These are phyloP conservation scores for Penicillium flavigenum DNA, from an alignment of 495 filamentous ascomycete species.

Conservation along the genomic window DNA sequence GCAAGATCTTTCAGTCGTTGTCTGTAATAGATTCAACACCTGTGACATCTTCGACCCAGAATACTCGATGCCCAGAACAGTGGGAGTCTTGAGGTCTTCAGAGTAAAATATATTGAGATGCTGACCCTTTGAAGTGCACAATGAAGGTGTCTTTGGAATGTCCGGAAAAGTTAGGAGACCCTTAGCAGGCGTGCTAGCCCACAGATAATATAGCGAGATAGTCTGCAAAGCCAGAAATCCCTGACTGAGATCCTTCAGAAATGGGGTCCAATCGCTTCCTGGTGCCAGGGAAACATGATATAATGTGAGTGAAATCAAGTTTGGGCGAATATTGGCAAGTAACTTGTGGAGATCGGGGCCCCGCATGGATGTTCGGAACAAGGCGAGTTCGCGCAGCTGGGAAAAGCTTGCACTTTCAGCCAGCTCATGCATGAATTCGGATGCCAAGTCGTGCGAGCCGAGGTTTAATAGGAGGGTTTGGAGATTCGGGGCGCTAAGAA, in stretches of 20 bases:
- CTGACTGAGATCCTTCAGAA: slow-evolving; percentile 19
- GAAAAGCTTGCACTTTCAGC: slow-evolving; percentile 24
- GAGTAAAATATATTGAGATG: slow-evolving; percentile 24
- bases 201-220: slow-evolving; percentile 30
- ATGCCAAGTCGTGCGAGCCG: slow-evolving; percentile 27
- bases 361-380: slow-evolving; percentile 24
- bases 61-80: slow-evolving; percentile 29
- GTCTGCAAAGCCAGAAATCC: slow-evolving; percentile 14
- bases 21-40: slow-evolving; percentile 22
- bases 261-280: slow-evolving; percentile 20
- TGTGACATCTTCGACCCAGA: slow-evolving; percentile 26
- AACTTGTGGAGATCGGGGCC: slow-evolving; percentile 22
- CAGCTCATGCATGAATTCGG: slow-evolving; percentile 32
- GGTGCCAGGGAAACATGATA: slow-evolving; percentile 24
- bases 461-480: slow-evolving; percentile 25
- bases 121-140: slow-evolving; percentile 14
- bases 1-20: background rate
- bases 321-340: slow-evolving; percentile 15
- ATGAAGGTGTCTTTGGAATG: slow-evolving; percentile 15
- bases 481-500: slow-evolving; percentile 27
- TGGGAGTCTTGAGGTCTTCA: slow-evolving; percentile 18
- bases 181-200: slow-evolving; percentile 21
- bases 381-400: slow-evolving; percentile 23
- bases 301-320: slow-evolving; percentile 18
- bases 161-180: slow-evolving; percentile 25